phyloP scores from a whole-genome alignment of 2,329 filamentous ascomycete genomes.

The Bipolaris bicolor region DNA sequence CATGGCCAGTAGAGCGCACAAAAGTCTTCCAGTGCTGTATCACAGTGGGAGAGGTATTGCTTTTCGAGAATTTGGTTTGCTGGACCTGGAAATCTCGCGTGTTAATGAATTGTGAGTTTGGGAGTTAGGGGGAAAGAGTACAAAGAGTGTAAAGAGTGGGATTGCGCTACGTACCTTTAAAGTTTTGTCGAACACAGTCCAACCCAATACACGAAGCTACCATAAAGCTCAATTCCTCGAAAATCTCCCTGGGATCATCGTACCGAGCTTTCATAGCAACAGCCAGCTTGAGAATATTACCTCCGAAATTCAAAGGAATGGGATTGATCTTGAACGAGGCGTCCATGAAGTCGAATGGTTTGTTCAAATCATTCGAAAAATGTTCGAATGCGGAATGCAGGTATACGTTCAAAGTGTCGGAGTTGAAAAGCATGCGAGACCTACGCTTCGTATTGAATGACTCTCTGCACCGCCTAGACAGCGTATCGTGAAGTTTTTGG shows the following conservation, averaged over 20 bases:
- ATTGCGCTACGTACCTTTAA: no score
- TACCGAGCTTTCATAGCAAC: slow-evolving; percentile 41
- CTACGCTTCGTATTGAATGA: neutral
- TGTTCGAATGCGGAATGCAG: slow-evolving; percentile 59
- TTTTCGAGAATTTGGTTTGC: no score
- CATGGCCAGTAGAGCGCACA: slow-evolving; percentile 53
- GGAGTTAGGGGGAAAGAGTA: no score
- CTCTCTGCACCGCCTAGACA: neutral
- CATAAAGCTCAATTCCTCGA: slow-evolving; percentile 55
- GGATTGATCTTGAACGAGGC: slow-evolving; percentile 54
- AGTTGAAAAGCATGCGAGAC: slow-evolving; percentile 56
- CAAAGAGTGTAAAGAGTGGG: no score
- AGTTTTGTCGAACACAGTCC: slow-evolving; percentile 50
- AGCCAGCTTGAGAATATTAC: slow-evolving; percentile 58
- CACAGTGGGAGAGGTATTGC: slow-evolving; percentile 8
- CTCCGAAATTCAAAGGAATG: slow-evolving; percentile 57
- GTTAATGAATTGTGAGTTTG: slow-evolving; percentile 4
- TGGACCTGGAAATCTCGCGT: slow-evolving; percentile 13
- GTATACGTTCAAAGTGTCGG: slow-evolving; percentile 56
- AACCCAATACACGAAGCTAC: slow-evolving; percentile 60
- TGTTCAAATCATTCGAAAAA: slow-evolving; percentile 53
- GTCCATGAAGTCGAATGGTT: slow-evolving; percentile 60
- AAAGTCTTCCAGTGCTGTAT: neutral
- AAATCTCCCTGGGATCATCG: slow-evolving; percentile 39
- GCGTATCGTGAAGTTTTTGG: neutral